Evolutionary conservation across 2,329 filamentous ascomycete genomes (phyloP).

Genomic region (Cordyceps farinosa): DNA sequence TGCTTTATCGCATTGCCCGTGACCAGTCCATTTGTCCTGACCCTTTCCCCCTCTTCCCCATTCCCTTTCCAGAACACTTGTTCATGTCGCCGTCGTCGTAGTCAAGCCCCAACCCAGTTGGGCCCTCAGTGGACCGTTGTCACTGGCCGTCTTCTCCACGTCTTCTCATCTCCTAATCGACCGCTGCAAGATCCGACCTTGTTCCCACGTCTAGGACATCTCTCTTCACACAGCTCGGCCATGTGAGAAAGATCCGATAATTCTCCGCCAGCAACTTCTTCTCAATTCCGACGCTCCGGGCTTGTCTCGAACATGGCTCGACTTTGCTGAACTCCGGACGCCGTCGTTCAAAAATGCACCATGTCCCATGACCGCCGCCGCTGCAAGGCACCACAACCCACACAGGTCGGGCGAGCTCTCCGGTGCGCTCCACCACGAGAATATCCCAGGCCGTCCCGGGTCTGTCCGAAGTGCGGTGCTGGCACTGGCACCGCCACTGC

Average conservation of each 20-base stretch:
- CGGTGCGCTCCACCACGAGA: background rate
- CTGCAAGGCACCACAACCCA: slow-evolving; percentile 14
- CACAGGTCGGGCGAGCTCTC: background rate
- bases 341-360: background rate
- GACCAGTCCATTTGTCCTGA: background rate
- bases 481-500: background rate
- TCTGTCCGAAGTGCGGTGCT: slow-evolving; percentile 16
- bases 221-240: background rate
- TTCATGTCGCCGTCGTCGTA: background rate
- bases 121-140: background rate
- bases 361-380: slow-evolving; percentile 8
- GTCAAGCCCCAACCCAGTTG: background rate
- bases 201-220: background rate
- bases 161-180: slow-evolving; percentile 13
- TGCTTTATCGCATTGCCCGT: background rate
- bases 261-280: too few relatives aligned
- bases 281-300: background rate
- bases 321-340: background rate
- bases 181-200: background rate
- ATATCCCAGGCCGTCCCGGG: slow-evolving; percentile 11
- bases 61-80: background rate
- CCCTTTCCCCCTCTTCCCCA: background rate
- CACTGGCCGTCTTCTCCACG: slow-evolving; percentile 1
- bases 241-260: too few relatives aligned
- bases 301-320: background rate